Evolutionary conservation across 495 filamentous ascomycete genomes (phyloP).

Genomic region (Tuber magnatum): DNA sequence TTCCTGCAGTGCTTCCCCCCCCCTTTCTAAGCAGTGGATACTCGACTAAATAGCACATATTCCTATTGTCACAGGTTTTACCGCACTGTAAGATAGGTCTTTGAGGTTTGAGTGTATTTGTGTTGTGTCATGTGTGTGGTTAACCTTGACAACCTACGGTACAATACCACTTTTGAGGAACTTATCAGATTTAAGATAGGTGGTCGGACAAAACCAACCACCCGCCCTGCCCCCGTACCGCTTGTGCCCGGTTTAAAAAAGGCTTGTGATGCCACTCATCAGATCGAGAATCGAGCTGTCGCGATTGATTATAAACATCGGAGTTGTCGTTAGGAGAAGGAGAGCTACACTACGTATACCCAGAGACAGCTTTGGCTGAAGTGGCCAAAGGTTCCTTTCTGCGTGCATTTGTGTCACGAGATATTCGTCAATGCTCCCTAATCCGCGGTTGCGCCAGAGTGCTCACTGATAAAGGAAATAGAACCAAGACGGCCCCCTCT

Average conservation of each 20-base stretch:
- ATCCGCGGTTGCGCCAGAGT: background rate
- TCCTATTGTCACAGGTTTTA: no score
- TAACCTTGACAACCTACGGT: no score
- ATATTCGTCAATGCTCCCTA: background rate
- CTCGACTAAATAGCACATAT: no score
- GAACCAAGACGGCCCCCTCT: background rate
- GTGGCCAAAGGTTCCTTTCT: background rate
- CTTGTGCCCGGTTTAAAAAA: background rate
- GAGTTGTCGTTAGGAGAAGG: background rate
- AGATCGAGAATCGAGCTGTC: background rate
- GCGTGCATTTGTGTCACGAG: background rate
- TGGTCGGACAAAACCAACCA: background rate
- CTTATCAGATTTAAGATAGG: background rate
- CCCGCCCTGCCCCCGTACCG: background rate
- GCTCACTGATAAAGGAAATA: background rate
- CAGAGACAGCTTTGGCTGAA: background rate
- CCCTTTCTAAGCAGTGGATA: no score
- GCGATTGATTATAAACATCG: background rate
- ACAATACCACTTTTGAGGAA: background rate
- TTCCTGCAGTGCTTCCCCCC: no score
- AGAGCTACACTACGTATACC: rapidly evolving
- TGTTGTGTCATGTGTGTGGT: no score
- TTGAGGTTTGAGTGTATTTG: no score
- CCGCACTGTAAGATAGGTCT: no score
- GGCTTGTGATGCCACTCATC: background rate